Evolutionary conservation across 2,329 filamentous ascomycete genomes (phyloP), one percentile per base, ranked within the genome.

Genomic region (Fusarium sp.): DNA sequence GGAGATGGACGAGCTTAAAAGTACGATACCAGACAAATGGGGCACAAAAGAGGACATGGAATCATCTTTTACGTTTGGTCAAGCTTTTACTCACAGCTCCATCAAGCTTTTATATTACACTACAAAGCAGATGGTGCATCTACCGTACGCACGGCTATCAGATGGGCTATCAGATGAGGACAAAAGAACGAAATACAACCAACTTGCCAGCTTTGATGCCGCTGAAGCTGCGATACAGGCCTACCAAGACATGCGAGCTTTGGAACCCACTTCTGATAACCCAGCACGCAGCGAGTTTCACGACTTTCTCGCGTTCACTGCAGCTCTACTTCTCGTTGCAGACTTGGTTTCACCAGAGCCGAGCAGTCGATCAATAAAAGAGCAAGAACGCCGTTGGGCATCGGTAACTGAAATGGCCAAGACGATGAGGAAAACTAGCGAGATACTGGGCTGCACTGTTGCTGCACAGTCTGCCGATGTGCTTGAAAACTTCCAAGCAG

Each of bases 241-340:
- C 13, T 85, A 83, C 64, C 46, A 65, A 28, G 61, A 37, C 13
- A 63, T 67, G 20, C 38, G 63, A 10, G 38, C 52, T 15, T 74
- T 79, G 8, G 79, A 80, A 47, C 52, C 16, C 4, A 9, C 3
- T 6, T 26, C 35, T 3, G 23, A 52, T 18, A 46, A 29, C 7
- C 54, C 59, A 9, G 31, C 57, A 11, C 66, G 49, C 12, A 84
- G 83, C 73, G 84, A 84, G 43, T 66, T 84, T 35, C 76, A 82
- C 46, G 84, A 86, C 62, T 86, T 85, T 49, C 75, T 82, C 52
- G 79, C 79, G 4, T 85, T 86, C 63, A 84, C 77, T 3, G 79
- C 80, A 6, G 79, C 82, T 16, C 79, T 84, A 68, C 75, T 84
- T 2, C 66, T 86, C 7, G 70, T 82, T 5, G 72, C 84, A 33